A percentile compares a stretch with the other conserved stretches of the same genome.
Conservation (phyloP, 2,329 filamentous ascomycete genomes). For the Orbilia brochopaga region DNA sequence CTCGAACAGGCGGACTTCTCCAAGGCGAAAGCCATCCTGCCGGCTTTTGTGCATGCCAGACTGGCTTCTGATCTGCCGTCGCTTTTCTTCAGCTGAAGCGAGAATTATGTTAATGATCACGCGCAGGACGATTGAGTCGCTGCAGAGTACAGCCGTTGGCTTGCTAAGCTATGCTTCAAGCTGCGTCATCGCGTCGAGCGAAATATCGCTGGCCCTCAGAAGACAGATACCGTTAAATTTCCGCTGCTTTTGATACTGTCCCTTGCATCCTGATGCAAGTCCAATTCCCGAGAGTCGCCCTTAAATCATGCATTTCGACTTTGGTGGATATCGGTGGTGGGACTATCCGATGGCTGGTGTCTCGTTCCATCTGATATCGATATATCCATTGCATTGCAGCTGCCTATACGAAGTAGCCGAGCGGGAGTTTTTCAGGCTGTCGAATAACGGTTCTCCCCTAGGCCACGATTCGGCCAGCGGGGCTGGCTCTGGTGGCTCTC, state of each 20-base stretch:
- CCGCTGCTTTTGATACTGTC: constrained; percentile 13
- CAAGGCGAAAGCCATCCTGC: background rate
- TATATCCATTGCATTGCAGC: background rate
- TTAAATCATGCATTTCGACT: constrained; percentile 3
- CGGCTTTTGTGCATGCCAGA: background rate
- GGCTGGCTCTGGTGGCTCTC: background rate
- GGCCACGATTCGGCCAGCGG: constrained; percentile 23
- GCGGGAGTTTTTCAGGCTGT: constrained; percentile 13
- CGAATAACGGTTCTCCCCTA: constrained; percentile 31
- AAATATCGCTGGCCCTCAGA: background rate
- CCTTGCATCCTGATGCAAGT: constrained; percentile 26
- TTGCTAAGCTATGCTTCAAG: background rate
- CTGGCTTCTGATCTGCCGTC: background rate
- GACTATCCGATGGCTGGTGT: constrained; percentile 21
- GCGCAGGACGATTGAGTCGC: background rate
- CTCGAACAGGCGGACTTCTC: constrained; percentile 19
- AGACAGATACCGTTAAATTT: background rate
- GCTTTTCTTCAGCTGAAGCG: background rate
- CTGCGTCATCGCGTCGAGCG: background rate
- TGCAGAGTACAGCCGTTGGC: background rate
- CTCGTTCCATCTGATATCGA: background rate
- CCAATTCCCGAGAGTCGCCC: constrained; percentile 1
- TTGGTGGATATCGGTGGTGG: constrained; percentile 9
- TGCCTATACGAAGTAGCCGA: background rate
- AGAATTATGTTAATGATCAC: too few relatives aligned